Evolutionary conservation across 176 grass and related monocot genomes (phyloP).

Genomic region (Panicum miliaceum): DNA sequence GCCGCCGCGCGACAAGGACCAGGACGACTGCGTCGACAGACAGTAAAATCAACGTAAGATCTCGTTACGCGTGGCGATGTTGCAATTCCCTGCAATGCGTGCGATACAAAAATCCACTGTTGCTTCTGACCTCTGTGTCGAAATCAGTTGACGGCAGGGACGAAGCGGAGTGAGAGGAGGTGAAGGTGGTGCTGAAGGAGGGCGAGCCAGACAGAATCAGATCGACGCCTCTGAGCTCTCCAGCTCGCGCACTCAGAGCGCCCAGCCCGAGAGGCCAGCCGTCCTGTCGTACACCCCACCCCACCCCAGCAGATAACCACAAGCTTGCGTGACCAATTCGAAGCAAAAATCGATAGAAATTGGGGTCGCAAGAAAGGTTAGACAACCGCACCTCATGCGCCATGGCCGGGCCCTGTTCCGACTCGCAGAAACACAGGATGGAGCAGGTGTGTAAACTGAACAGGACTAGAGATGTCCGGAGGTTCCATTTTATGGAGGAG

Average conservation of each 20-base stretch:
- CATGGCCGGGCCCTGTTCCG: conserved; percentile 20
- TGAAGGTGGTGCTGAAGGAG: conserved; percentile 62
- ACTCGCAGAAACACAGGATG: background rate
- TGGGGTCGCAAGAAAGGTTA: background rate
- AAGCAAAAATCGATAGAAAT: background rate
- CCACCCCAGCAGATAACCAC: background rate
- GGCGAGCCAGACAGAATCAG: conserved; percentile 45
- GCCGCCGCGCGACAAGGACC: conserved; percentile 39
- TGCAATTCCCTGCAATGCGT: background rate
- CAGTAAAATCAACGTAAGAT: background rate
- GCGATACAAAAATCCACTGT: background rate
- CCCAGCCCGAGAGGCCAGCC: conserved; percentile 79
- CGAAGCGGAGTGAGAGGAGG: conserved; percentile 46
- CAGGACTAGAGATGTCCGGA: background rate
- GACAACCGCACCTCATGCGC: conserved; percentile 44
- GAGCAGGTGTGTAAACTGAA: background rate
- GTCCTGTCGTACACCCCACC: conserved; percentile 60
- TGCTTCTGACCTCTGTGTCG: conserved; percentile 47
- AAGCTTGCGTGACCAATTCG: background rate
- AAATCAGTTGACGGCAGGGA: conserved; percentile 57
- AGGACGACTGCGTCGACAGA: conserved; percentile 39
- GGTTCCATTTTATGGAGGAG: conserved; percentile 23
- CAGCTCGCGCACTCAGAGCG: conserved; percentile 41
- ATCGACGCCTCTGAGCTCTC: conserved; percentile 34
- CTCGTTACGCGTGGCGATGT: background rate